Base-by-base conservation (phyloP, 2,329 filamentous ascomycete genomes). In the Ascochyta rabiei region DNA sequence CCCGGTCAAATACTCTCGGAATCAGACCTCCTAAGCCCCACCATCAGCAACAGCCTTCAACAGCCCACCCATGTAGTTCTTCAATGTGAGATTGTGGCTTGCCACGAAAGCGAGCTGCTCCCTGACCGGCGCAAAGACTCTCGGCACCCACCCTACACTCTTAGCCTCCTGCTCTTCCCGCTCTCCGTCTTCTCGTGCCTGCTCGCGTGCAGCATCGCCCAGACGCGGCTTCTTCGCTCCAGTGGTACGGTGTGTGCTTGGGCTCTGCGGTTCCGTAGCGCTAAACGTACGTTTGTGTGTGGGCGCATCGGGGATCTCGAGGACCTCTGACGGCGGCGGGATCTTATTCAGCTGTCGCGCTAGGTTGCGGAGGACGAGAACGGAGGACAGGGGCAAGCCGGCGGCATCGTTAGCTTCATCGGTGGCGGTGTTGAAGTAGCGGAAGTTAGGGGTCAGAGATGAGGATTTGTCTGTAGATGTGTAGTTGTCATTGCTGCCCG, bases 311-410 rank as follows among this genome's bases (percentile, higher is more conserved):
- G 68, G 62, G n/a, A 70, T 43, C 30, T 71, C 66, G 21, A 59
- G 50, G 12, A 68, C 38, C 1, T 60, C 47, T 1, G 66, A 57
- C 0, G 71, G 70, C 0, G 68, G 68, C 2, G 69, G 66, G 3
- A 77, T 67, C 49, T 76, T 77, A 18, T 69, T 71, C 21, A 78
- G 66, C 52, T 76, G 73, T 21, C 79, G 75, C 12, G 90, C 90
- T 57, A 95, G 85, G 70, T 95, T 95, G 26, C 90, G 84, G 40
- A 95, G 81, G 31, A 95, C 89, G 24, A 93, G 80, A 13, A 89
- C 87, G 2, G 89, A 88, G 49, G 88, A 90, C 6, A 93, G 80
- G n/a, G 90, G 89, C 31, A 93, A 87, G 5, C 90, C 90, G 1
- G 88, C 88, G 2, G 90, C 87, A 67, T 91, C 80, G 48, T 64